These are phyloP conservation scores for Ustilago xerochloae DNA, from an alignment of 1,284 basidiomycete genomes.

Conservation along the genomic window DNA sequence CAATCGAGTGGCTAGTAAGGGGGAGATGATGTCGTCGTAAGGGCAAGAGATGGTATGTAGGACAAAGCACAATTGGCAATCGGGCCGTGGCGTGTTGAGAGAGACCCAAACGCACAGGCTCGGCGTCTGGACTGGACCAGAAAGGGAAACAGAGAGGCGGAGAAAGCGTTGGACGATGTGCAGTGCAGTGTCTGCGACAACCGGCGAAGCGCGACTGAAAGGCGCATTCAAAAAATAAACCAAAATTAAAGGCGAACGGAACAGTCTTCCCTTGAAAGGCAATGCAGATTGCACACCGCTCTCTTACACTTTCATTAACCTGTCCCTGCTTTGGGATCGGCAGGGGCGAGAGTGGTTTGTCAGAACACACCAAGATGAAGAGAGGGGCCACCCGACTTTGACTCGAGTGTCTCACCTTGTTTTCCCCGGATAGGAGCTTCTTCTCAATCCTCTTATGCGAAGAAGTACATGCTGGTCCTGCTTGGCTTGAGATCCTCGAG, in stretches of 20 bases:
- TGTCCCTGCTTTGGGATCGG: neutral
- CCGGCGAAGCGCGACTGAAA: neutral
- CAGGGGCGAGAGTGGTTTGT: neutral
- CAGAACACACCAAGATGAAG: neutral
- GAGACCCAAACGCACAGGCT: slow-evolving; percentile 1
- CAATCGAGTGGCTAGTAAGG: neutral
- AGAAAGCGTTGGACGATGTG: neutral
- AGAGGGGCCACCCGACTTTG: neutral
- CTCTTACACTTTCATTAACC: neutral
- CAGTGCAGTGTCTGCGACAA: neutral
- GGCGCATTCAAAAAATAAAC: neutral
- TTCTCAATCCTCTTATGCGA: neutral
- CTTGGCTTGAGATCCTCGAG: too few species aligned
- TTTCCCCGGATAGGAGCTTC: neutral
- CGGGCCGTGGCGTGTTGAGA: slow-evolving; percentile 1
- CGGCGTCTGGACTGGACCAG: neutral
- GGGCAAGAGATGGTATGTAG: neutral
- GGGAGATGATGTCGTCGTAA: neutral
- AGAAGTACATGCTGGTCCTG: neutral
- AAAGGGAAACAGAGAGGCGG: neutral
- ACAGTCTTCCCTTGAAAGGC: too few species aligned
- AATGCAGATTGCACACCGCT: neutral
- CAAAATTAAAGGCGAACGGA: slow-evolving; percentile 7
- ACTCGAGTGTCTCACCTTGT: neutral
- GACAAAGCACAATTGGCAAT: neutral